Percentiles rank a stretch among this genome's conserved stretches.
These are phyloP conservation scores for Penicillium sp. DNA, from an alignment of 2,329 filamentous ascomycete genomes.

Conservation along the genomic window DNA sequence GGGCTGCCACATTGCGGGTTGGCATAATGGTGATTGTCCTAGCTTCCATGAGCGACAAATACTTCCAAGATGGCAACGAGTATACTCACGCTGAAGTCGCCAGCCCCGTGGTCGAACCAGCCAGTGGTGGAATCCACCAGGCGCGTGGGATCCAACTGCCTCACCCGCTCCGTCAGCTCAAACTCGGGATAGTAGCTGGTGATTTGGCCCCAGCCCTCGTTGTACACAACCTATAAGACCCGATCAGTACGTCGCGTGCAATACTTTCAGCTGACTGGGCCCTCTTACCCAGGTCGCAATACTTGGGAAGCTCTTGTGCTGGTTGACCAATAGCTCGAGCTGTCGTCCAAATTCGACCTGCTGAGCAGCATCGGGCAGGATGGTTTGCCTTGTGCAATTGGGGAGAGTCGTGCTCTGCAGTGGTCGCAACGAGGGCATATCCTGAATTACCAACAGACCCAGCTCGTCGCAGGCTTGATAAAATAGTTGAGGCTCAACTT, in stretches of 20 bases:
- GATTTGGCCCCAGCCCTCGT: constrained; percentile 71
- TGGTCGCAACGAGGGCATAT: constrained; percentile 65
- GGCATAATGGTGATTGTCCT: constrained; percentile 73
- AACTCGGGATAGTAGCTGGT: constrained; percentile 56
- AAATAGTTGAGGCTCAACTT: constrained; percentile 67
- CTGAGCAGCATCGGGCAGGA: constrained; percentile 47
- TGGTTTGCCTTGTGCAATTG: not conserved
- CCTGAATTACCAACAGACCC: constrained; percentile 68
- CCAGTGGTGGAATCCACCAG: constrained; percentile 65
- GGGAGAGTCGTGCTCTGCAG: constrained; percentile 34
- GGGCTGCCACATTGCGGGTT: constrained; percentile 71
- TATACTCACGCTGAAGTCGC: constrained; percentile 56
- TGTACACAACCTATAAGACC: constrained; percentile 62
- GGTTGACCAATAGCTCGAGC: constrained; percentile 61
- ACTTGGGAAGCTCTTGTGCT: constrained; percentile 65
- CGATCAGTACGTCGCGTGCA: not conserved
- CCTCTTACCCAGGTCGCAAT: constrained; percentile 63
- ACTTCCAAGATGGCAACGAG: not conserved
- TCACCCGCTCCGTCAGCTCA: constrained; percentile 57
- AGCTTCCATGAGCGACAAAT: not conserved
- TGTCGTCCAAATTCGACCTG: constrained; percentile 68
- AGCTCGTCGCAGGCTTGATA: constrained; percentile 68
- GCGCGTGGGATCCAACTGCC: constrained; percentile 62
- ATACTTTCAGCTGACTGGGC: not conserved
- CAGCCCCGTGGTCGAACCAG: constrained; percentile 68